Percentiles rank a stretch among this genome's conserved stretches.
Evolutionary conservation across 306 rosid genomes (phyloP).

Genomic region (Fragaria vesca): DNA sequence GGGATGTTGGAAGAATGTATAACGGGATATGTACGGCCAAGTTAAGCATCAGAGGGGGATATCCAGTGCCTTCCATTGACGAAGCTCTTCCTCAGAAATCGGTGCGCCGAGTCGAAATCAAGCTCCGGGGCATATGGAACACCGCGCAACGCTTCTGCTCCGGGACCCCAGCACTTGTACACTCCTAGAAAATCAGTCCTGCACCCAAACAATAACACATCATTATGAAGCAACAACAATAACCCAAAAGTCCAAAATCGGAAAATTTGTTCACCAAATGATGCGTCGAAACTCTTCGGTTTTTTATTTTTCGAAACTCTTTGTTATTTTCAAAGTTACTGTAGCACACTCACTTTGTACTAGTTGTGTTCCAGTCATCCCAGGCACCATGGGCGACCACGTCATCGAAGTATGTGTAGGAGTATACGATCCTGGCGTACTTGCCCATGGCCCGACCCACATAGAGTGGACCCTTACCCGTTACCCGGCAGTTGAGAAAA

Average conservation of each 20-base stretch:
- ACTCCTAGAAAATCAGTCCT: constrained; percentile 81
- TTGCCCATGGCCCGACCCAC: constrained; percentile 89
- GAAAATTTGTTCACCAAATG: neutral
- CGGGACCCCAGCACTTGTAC: constrained; percentile 87
- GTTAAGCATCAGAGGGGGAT: constrained; percentile 70
- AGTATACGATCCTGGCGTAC: constrained; percentile 64
- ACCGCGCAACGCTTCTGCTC: constrained; percentile 54
- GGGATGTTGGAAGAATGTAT: neutral
- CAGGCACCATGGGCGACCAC: constrained; percentile 75
- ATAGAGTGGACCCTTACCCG: constrained; percentile 69
- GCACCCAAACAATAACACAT: neutral
- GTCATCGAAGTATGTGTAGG: constrained; percentile 68
- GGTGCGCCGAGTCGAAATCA: constrained; percentile 66
- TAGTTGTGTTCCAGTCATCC: constrained; percentile 74
- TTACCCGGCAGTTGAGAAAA: constrained; percentile 65
- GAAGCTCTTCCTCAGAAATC: constrained; percentile 70
- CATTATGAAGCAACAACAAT: neutral
- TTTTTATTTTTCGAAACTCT: neutral
- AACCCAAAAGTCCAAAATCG: neutral
- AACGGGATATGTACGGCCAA: neutral
- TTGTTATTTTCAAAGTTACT: neutral
- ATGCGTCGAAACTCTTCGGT: neutral
- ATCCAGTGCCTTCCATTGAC: constrained; percentile 97
- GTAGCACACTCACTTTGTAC: constrained; percentile 41
- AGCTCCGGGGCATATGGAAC: constrained; percentile 65